A percentile compares a stretch with the other conserved stretches of the same genome.
Conservation (phyloP, 2,329 filamentous ascomycete species). For the Fusarium sp. region DNA sequence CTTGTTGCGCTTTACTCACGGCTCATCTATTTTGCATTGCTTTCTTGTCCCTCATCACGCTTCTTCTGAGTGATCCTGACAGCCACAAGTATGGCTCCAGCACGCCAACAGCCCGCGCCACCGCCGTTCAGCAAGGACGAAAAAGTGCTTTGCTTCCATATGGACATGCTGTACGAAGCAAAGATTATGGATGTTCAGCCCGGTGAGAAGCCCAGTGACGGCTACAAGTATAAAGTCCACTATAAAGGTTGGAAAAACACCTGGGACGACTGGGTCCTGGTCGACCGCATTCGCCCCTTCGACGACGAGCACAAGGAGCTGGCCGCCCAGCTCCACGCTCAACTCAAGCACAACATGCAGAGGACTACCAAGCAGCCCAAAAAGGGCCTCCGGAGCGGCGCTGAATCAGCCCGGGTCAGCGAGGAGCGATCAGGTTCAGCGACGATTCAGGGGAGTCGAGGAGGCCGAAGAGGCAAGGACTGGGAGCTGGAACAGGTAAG, state of each 20-base stretch:
- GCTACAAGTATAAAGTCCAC: conserved; percentile 92
- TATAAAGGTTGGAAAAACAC: conserved; percentile 99
- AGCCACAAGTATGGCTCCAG: conserved; percentile 57
- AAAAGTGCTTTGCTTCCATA: conserved; percentile 96
- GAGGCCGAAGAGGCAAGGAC: conserved; percentile 82
- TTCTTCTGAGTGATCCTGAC: conserved; percentile 29
- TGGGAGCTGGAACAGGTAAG: conserved; percentile 87
- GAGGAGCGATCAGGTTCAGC: conserved; percentile 79
- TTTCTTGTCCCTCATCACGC: conserved; percentile 25
- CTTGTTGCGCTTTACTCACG: conserved; percentile 9
- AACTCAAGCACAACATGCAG: conserved; percentile 74
- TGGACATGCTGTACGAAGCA: conserved; percentile 97
- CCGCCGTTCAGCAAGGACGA: conserved; percentile 82
- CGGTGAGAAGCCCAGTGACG: conserved; percentile 78
- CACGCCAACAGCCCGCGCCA: conserved; percentile 61
- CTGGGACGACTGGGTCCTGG: conserved; percentile 99
- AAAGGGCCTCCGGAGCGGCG: conserved; percentile 60
- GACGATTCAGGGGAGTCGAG: conserved; percentile 74
- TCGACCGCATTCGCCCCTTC: conserved; percentile 94
- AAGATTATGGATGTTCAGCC: conserved; percentile 87
- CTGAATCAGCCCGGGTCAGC: conserved; percentile 76
- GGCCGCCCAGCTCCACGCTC: conserved; percentile 79
- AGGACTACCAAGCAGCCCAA: conserved; percentile 69
- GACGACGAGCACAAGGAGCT: conserved; percentile 96
- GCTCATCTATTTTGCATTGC: conserved; percentile 3